A percentile compares a stretch with the other conserved stretches of the same genome.
Evolutionary conservation across 345 rosid species (phyloP).

Genomic region (Rhodamnia rubescens): DNA sequence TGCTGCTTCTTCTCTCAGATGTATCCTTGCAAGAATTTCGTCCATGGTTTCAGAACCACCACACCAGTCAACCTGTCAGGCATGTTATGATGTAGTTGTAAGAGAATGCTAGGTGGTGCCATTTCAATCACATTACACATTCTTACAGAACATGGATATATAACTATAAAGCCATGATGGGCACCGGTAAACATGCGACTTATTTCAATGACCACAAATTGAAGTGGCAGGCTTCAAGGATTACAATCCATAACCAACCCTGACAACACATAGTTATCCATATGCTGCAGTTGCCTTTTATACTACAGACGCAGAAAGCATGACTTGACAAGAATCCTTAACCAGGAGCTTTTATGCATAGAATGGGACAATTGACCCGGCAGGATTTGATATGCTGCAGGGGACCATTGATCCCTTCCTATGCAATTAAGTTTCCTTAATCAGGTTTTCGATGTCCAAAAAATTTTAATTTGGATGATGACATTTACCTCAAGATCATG

Average conservation of each 20-base stretch:
- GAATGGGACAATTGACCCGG: not conserved
- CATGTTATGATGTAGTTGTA: not conserved
- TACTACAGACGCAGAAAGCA: not conserved
- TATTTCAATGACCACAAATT: not conserved
- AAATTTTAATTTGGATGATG: not conserved
- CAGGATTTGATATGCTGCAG: not conserved
- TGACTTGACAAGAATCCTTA: not conserved
- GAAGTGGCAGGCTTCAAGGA: not conserved
- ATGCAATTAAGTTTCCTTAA: not conserved
- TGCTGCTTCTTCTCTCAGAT: constrained; percentile 78
- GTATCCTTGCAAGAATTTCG: constrained; percentile 58
- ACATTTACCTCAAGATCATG: constrained; percentile 65
- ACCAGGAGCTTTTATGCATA: not conserved
- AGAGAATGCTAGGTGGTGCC: not conserved
- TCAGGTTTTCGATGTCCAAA: not conserved
- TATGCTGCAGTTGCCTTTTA: not conserved
- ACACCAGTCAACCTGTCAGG: constrained; percentile 77
- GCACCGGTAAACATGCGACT: not conserved
- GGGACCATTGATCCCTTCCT: not conserved
- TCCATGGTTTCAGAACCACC: constrained; percentile 76
- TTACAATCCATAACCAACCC: not conserved
- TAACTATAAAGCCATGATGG: not conserved
- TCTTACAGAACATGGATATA: not conserved
- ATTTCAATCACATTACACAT: not conserved
- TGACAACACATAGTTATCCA: no score